phyloP scores from a whole-genome alignment of 139 green algal genomes.

The Chlorella sp. region DNA sequence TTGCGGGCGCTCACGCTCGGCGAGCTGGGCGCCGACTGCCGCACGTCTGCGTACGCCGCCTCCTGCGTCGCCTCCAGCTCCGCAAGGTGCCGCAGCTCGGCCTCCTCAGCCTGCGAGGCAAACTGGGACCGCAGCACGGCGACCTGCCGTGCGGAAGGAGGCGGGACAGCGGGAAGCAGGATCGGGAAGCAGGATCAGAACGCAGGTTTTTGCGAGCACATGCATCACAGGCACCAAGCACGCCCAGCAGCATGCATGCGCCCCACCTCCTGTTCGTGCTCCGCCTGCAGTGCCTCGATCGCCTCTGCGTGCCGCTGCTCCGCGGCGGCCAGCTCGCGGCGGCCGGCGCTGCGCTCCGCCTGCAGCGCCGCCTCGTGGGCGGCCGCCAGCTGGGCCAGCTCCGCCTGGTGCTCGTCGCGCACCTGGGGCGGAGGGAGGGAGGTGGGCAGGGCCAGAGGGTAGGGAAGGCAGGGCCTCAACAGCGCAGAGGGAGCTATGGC shows the following conservation, averaged over 20 bases:
- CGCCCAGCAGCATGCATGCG: not conserved
- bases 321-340: not conserved
- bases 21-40: no score
- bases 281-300: constrained; percentile 10
- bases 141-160: not conserved
- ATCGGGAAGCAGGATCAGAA: not conserved
- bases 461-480: not conserved
- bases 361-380: not conserved
- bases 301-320: not conserved
- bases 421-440: no score
- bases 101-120: not conserved
- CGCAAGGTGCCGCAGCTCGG: constrained; percentile 23
- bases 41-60: no score
- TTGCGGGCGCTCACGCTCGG: no score
- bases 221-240: not conserved
- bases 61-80: constrained; percentile 27
- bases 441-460: no score
- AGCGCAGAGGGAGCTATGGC: no score
- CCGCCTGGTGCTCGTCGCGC: constrained; percentile 8
- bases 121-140: not conserved
- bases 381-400: not conserved
- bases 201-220: not conserved
- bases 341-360: not conserved
- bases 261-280: constrained; percentile 15
- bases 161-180: not conserved